Evolutionary conservation across 306 rosid species (phyloP), one percentile per base, ranked within the genome.

Genomic region (Inga oerstediana): DNA sequence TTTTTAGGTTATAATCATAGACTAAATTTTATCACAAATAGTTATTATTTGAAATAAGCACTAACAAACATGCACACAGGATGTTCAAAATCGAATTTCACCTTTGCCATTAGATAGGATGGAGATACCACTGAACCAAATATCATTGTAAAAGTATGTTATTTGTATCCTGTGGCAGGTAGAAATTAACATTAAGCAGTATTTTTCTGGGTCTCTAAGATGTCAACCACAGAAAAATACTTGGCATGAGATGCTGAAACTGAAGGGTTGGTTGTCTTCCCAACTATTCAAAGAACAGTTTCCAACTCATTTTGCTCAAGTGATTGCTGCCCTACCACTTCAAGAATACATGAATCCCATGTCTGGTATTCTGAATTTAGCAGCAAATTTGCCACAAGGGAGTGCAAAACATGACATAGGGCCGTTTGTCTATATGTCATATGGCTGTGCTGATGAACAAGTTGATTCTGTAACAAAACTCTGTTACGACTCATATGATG

Each of bases 261-360:
- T 97, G 81, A 97, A 87, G 84, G 97, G 99, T 76, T 94, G 89
- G 95, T 89, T 97, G 61, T 97, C 99, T 89, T 94, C 99, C 32
- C 90, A 89, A 74, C 85, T 94, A 77, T 92, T 97, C 88, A 89
- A 88, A 84, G 94, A 94, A 87, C 95, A 94, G 85, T 97, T 97
- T 88, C 98, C 99, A 37, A 84, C 89, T 85, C 98, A 97, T 84
- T 94, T 87, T 86, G 88, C 93, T 81, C 91, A 94, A 90, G 87
- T 97, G 77, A 85, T 97, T 72, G 87, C 86, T 65, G 89, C 90
- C 85, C 85, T 97, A 78, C 98, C 99, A 41, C 91, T 91, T 90
- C 93, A 84, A 87, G 97, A 97, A 79, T 97, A 94, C 93, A 94
- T 88, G 95, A 94, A 97, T 86, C 99, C 99, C 15, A 72, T 24